Percentiles rank a stretch among this genome's conserved stretches.
Evolutionary conservation across 805 yeast species (phyloP).

Genomic region (Middelhovenomyces tepae): DNA sequence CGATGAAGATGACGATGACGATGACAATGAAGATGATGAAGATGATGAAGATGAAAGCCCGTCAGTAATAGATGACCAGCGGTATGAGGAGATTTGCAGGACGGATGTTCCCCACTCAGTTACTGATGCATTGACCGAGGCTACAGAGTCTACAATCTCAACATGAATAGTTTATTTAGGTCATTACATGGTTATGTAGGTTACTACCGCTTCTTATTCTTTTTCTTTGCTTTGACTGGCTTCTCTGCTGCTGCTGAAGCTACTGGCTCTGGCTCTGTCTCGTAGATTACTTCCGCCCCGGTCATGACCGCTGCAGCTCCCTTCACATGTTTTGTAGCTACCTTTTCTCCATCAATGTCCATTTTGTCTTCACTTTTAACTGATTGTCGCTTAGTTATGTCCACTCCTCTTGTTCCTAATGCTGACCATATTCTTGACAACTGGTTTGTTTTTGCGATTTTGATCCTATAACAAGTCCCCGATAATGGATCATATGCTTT

Average conservation of each 20-base stretch:
- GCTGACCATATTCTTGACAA: constrained; percentile 64
- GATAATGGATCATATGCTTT: constrained; percentile 58
- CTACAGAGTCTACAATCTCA: too few relatives aligned
- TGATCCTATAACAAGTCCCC: constrained; percentile 52
- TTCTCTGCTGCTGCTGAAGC: constrained; percentile 2
- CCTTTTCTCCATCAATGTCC: too few relatives aligned
- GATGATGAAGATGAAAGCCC: too few relatives aligned
- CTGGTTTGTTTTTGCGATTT: constrained; percentile 59
- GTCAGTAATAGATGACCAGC: too few relatives aligned
- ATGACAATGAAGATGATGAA: too few relatives aligned
- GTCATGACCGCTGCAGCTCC: constrained; percentile 27
- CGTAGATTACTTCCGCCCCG: constrained; percentile 18
- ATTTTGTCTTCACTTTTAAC: too few relatives aligned
- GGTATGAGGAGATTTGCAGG: too few relatives aligned
- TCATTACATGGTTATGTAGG: neutral
- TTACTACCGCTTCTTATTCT: constrained; percentile 17
- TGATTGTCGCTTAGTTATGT: constrained; percentile 15
- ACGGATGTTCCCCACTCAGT: too few relatives aligned
- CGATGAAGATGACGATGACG: too few relatives aligned
- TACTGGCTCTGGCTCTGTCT: constrained; percentile 4
- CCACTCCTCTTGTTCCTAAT: constrained; percentile 41
- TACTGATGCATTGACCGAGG: too few relatives aligned
- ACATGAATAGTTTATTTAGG: neutral
- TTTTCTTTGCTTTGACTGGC: constrained; percentile 17
- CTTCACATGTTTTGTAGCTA: constrained; percentile 11